Percentiles rank a stretch among this genome's conserved stretches.
These are phyloP conservation scores for Penicillium cataractarum DNA, from an alignment of 495 filamentous ascomycete genomes.

Conservation along the genomic window DNA sequence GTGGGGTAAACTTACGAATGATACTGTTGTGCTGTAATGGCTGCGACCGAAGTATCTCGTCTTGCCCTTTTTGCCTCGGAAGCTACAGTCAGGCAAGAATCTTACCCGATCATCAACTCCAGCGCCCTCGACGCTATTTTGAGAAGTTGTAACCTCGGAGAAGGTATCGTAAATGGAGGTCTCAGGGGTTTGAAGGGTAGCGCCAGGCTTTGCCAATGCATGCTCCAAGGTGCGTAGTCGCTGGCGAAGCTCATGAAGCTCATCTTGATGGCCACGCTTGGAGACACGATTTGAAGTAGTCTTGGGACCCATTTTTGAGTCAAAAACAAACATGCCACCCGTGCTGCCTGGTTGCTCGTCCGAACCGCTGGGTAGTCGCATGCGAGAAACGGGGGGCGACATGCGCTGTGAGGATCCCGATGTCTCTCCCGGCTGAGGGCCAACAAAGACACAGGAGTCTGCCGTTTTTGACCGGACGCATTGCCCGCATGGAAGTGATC, in stretches of 20 bases:
- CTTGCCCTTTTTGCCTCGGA: constrained; percentile 52
- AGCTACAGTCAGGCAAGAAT: constrained; percentile 37
- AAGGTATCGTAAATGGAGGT: constrained; percentile 29
- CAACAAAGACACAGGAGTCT: constrained; percentile 39
- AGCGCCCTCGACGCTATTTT: constrained; percentile 29
- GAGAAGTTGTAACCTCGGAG: constrained; percentile 24
- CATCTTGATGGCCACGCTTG: constrained; percentile 36
- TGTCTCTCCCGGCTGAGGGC: constrained; percentile 21
- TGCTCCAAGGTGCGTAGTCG: constrained; percentile 38
- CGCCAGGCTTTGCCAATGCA: constrained; percentile 29
- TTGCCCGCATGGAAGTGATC: constrained; percentile 65
- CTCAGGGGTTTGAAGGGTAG: constrained; percentile 32
- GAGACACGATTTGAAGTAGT: constrained; percentile 30
- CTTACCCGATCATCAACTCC: constrained; percentile 38
- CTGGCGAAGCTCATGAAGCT: constrained; percentile 39
- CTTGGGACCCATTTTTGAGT: constrained; percentile 38
- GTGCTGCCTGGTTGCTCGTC: constrained; percentile 22
- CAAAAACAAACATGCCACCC: constrained; percentile 45
- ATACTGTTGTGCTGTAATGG: constrained; percentile 46
- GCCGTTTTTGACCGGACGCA: constrained; percentile 57
- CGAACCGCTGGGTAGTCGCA: constrained; percentile 20
- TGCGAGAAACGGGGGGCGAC: constrained; percentile 22
- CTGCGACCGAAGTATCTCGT: constrained; percentile 55
- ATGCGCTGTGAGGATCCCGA: constrained; percentile 19
- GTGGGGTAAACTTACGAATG: constrained; percentile 41